Percentiles rank a stretch among this genome's conserved stretches.
These are phyloP conservation scores for Pythium insidiosum DNA, from an alignment of 352 stramenopile species.

Conservation along the genomic window DNA sequence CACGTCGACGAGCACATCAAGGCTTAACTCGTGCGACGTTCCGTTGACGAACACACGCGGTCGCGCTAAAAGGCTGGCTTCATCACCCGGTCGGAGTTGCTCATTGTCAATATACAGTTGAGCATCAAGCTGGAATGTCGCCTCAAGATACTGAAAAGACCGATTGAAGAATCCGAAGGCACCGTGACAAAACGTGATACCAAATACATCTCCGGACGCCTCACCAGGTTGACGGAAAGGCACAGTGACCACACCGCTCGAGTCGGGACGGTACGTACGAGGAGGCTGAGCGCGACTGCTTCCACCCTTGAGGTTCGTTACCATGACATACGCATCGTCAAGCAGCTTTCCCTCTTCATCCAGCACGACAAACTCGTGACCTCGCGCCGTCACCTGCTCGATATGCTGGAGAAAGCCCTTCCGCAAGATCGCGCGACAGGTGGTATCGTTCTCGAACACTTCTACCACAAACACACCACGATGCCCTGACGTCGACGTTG, in stretches of 20 bases:
- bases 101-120: constrained; percentile 45
- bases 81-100: constrained; percentile 35
- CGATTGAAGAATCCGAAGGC: constrained; percentile 33
- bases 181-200: constrained; percentile 25
- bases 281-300: constrained; percentile 23
- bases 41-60: constrained; percentile 14
- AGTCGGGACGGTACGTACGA: constrained; percentile 20
- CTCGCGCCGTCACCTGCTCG: constrained; percentile 28
- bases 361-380: constrained; percentile 41
- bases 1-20: constrained; percentile 11
- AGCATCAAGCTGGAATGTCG: constrained; percentile 21
- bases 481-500: background rate
- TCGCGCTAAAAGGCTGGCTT: constrained; percentile 19
- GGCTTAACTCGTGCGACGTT: background rate
- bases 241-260: constrained; percentile 24
- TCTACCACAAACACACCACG: constrained; percentile 58
- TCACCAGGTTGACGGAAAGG: constrained; percentile 32
- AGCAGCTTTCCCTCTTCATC: constrained; percentile 35
- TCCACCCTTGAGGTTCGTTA: constrained; percentile 35
- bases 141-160: constrained; percentile 31
- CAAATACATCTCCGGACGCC: constrained; percentile 23
- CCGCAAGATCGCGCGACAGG: constrained; percentile 44
- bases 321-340: constrained; percentile 18
- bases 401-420: constrained; percentile 48
- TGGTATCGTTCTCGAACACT: constrained; percentile 43